A percentile compares a stretch with the other conserved stretches of the same genome.
Evolutionary conservation across 2,329 filamentous ascomycete species (phyloP).

Genomic region (Fusarium mundagurra): DNA sequence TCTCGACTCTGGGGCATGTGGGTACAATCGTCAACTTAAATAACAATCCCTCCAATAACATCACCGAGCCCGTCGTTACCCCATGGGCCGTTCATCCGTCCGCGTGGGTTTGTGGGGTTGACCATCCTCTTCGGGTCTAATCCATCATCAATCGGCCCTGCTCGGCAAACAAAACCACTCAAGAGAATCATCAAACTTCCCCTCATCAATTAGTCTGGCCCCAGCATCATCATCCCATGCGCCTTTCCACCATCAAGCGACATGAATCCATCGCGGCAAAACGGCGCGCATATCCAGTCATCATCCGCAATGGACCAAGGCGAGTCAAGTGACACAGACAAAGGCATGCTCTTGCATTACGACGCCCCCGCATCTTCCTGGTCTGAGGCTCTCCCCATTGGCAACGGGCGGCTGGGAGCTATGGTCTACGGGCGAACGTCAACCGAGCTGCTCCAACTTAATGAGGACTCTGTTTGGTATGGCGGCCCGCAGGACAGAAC

Average conservation of each 20-base stretch:
- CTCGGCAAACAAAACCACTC: not conserved
- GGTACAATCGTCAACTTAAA: not conserved
- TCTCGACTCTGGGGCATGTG: slow-evolving; percentile 5
- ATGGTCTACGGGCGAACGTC: slow-evolving; percentile 57
- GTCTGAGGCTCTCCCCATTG: slow-evolving; percentile 55
- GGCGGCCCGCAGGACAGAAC: slow-evolving; percentile 56
- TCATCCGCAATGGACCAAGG: not conserved
- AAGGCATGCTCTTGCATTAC: slow-evolving; percentile 36
- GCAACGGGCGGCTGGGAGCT: slow-evolving; percentile 56
- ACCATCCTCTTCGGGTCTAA: slow-evolving; percentile 8
- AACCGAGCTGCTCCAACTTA: slow-evolving; percentile 54
- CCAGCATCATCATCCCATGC: not conserved
- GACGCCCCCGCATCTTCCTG: slow-evolving; percentile 38
- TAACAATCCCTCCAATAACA: slow-evolving; percentile 15
- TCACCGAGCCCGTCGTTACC: not conserved
- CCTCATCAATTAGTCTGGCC: not conserved
- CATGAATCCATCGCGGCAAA: not conserved
- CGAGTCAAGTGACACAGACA: not conserved
- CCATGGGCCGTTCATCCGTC: not conserved
- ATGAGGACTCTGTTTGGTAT: slow-evolving; percentile 61
- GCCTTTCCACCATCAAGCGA: not conserved
- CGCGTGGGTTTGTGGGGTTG: slow-evolving; percentile 1
- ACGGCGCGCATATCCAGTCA: not conserved
- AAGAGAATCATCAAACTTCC: slow-evolving; percentile 4
- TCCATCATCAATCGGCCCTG: not conserved